These are phyloP conservation scores for Nigrograna mackinnonii DNA, from an alignment of 2,329 filamentous ascomycete species.

Conservation along the genomic window DNA sequence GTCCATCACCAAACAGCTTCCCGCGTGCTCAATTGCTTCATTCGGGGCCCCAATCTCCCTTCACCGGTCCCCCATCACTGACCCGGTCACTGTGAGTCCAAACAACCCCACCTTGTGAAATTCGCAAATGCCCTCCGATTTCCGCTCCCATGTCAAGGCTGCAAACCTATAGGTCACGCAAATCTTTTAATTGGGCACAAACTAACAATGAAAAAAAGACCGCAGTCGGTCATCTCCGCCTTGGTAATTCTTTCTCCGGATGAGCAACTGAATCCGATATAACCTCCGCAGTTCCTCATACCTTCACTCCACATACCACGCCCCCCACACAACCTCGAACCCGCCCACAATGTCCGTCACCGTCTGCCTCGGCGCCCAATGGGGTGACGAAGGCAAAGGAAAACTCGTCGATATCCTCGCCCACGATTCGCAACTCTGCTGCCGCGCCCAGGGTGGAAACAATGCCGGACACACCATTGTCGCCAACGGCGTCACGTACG, in stretches of 20 bases:
- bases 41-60: no score
- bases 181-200: conserved; percentile 28
- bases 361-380: conserved; percentile 63
- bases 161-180: no score
- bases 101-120: no score
- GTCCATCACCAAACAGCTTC: no score
- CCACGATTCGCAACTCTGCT: conserved; percentile 58
- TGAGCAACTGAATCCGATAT: conserved; percentile 9
- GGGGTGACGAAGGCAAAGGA: conserved; percentile 64
- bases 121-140: no score
- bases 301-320: not conserved
- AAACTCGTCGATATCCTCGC: conserved; percentile 63
- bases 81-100: no score
- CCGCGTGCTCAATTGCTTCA: no score
- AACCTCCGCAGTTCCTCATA: conserved; percentile 11
- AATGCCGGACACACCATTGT: conserved; percentile 56
- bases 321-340: not conserved
- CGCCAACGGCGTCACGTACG: conserved; percentile 51
- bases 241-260: conserved; percentile 2
- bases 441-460: conserved; percentile 63
- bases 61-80: no score
- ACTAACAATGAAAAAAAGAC: conserved; percentile 4
- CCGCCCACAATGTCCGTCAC: conserved; percentile 53
- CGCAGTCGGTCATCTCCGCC: conserved; percentile 12
- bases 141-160: no score